phyloP scores from a whole-genome alignment of 2,329 filamentous ascomycete genomes.

The Fusarium tuaranense region DNA sequence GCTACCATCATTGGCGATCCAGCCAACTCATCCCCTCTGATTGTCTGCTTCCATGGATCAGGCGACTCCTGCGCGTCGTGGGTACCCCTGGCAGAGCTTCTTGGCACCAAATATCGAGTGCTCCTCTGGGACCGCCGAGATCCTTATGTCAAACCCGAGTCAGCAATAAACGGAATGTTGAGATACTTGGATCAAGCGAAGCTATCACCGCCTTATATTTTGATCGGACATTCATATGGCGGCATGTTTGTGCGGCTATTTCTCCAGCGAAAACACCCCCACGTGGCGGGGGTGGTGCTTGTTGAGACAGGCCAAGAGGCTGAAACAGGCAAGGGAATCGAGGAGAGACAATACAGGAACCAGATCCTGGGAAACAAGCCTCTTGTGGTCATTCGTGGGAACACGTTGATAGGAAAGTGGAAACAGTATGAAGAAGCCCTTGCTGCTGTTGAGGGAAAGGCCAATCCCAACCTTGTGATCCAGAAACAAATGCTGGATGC shows the following conservation, averaged over 20 bases:
- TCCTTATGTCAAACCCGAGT: slow-evolving; percentile 3
- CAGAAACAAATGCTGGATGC: slow-evolving; percentile 30
- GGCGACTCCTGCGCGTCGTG: slow-evolving; percentile 36
- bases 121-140: slow-evolving; percentile 30
- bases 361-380: slow-evolving; percentile 28
- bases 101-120: slow-evolving; percentile 11
- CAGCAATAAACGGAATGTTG: not conserved
- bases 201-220: not conserved
- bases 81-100: slow-evolving; percentile 12
- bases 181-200: not conserved
- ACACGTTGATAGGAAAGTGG: slow-evolving; percentile 32
- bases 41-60: slow-evolving; percentile 39
- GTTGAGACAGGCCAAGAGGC: slow-evolving; percentile 41
- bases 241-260: slow-evolving; percentile 34
- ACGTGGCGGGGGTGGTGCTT: slow-evolving; percentile 36
- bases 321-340: slow-evolving; percentile 13
- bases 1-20: not conserved
- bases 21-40: slow-evolving; percentile 2
- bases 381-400: slow-evolving; percentile 33
- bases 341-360: slow-evolving; percentile 28
- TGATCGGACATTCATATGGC: slow-evolving; percentile 37
- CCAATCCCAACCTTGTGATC: slow-evolving; percentile 1
- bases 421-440: slow-evolving; percentile 25
- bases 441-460: not conserved
- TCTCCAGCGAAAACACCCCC: slow-evolving; percentile 18